Base-by-base conservation (phyloP, 305 asterid species). In the Fraxinus latifolia region DNA sequence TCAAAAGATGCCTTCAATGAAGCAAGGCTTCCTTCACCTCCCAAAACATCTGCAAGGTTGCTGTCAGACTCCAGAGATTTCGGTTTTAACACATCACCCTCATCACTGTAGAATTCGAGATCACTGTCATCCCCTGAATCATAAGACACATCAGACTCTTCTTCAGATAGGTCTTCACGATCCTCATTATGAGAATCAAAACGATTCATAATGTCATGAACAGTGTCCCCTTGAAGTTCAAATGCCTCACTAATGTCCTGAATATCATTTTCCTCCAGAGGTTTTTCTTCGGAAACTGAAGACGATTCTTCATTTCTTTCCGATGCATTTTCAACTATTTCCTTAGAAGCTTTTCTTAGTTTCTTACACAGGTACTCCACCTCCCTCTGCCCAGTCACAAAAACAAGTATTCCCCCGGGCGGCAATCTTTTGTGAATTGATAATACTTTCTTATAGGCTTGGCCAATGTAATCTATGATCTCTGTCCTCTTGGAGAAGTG, bases 381-480 rank as follows among this genome's bases (percentile, higher is more conserved):
- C 89, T 96, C 99, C 85, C 93, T 87, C 89, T 91, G 97, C 47
- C 99, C 98, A 21, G 99, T 96, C 60, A 96, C 96, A 84, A 96
- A 96, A 74, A 96, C 97, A 82, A 96, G 97, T 88, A 93, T 90
- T 60, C 98, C 98, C 25, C 99, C 55, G 1, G 55, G 55, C 6
- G 55, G 17, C 55, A 44, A 44, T 44, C 55, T 44, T 15, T 44
- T 44, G 55, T 44, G 55, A 44, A 44, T 44, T 44, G 55, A 44
- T 44, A 44, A 44, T 44, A 44, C 55, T 44, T 44, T 44, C 17
- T 44, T 44, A 44, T 44, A 44, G 55, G 55, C 55, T 14, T 44
- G 55, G 17, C 55, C 55, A 44, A 44, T 14, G 55, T 44, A 44
- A 44, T 44, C 55, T 44, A 14, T 44, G 17, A 44, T 44, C 55